A percentile compares a stretch with the other conserved stretches of the same genome.
Conservation (phyloP, 176 grass and related monocot species). For the Avena sativa region DNA sequence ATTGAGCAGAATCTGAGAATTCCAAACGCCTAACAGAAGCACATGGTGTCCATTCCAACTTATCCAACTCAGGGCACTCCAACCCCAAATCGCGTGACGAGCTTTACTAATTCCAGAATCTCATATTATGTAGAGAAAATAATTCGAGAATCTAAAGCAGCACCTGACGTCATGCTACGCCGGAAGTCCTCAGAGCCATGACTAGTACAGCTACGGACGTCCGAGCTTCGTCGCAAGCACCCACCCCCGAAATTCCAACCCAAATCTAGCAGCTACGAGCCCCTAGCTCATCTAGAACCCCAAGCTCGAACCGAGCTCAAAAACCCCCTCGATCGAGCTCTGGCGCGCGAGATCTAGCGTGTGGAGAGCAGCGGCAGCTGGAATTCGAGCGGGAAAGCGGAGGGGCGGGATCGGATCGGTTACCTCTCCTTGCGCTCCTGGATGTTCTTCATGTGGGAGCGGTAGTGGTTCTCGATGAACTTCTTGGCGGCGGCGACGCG, state of each 20-base stretch:
- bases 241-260: neutral
- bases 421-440: constrained; percentile 95
- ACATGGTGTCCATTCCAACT: neutral
- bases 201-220: neutral
- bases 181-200: neutral
- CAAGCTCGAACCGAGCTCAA: constrained; percentile 27
- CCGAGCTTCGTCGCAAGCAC: constrained; percentile 3
- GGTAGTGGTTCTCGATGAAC: constrained; percentile 99
- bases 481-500: constrained; percentile 96
- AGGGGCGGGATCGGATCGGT: neutral
- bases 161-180: neutral
- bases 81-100: neutral
- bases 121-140: neutral
- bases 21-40: neutral
- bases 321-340: constrained; percentile 46
- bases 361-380: neutral
- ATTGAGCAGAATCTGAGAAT: constrained; percentile 1
- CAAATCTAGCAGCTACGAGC: constrained; percentile 10
- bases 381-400: neutral
- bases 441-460: constrained; percentile 92
- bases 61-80: neutral
- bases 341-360: constrained; percentile 52
- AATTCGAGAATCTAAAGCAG: constrained; percentile 5
- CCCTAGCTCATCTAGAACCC: neutral
- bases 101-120: constrained; percentile 11